phyloP scores from a whole-genome alignment of 495 filamentous ascomycete species.

The Pseudomonodictys pantanalensis region DNA sequence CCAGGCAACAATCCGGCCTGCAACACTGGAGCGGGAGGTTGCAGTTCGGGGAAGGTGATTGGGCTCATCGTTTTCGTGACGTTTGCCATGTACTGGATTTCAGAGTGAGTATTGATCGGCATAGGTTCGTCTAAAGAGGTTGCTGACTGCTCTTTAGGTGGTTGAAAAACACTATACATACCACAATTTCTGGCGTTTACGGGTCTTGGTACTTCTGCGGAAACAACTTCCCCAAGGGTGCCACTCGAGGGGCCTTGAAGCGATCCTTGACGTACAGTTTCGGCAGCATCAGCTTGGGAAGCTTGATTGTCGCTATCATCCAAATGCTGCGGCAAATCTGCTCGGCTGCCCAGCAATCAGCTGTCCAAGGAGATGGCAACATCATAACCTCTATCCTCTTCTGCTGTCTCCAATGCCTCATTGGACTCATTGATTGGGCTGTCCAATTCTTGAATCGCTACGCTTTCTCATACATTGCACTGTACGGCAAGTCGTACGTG shows the following conservation, averaged over 20 bases:
- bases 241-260: constrained; percentile 73
- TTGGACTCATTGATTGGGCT: constrained; percentile 78
- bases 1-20: constrained; percentile 71
- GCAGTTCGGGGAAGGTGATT: constrained; percentile 71
- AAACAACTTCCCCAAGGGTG: constrained; percentile 66
- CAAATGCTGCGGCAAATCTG: constrained; percentile 75
- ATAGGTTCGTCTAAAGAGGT: neutral
- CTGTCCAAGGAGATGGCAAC: constrained; percentile 65
- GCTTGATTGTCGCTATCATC: constrained; percentile 81
- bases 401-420: constrained; percentile 71
- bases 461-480: constrained; percentile 85
- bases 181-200: constrained; percentile 82
- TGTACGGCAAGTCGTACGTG: constrained; percentile 86
- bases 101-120: neutral
- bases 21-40: constrained; percentile 58
- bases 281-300: constrained; percentile 83
- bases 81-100: constrained; percentile 86
- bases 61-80: constrained; percentile 83
- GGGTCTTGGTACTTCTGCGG: constrained; percentile 88
- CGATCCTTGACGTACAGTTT: constrained; percentile 85
- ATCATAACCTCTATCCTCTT: constrained; percentile 63
- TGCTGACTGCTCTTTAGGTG: constrained; percentile 57
- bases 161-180: constrained; percentile 89
- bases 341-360: constrained; percentile 65
- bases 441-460: constrained; percentile 79